These are phyloP conservation scores for Naganishia vishniacii DNA, from an alignment of 768 basidiomycete genomes.

Conservation along the genomic window DNA sequence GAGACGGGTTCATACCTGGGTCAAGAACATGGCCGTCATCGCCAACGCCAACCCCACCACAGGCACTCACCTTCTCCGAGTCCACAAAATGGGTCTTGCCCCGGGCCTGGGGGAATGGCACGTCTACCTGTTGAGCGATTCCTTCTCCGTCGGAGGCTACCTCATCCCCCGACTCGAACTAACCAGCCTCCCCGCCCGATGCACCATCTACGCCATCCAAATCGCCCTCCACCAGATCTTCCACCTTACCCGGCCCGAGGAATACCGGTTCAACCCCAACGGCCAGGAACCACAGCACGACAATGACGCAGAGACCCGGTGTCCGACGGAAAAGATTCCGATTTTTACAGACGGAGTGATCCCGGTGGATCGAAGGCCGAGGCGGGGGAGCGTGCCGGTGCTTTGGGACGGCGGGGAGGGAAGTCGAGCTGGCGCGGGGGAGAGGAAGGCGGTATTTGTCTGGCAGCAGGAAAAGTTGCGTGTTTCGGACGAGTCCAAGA, in stretches of 20 bases:
- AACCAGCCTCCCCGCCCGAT: not conserved
- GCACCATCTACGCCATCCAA: conserved; percentile 16
- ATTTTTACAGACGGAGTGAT: conserved; percentile 8
- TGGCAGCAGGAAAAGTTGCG: conserved; percentile 16
- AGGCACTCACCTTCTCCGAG: conserved; percentile 2
- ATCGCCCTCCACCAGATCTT: conserved; percentile 7
- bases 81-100: conserved; percentile 1
- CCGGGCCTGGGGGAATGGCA: conserved; percentile 16
- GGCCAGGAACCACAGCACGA: conserved; percentile 1
- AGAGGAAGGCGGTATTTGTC: not conserved
- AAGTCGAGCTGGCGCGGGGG: not conserved
- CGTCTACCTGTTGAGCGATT: conserved; percentile 11
- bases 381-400: not conserved
- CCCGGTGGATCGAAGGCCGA: conserved; percentile 5
- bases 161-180: conserved; percentile 1
- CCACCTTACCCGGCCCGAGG: conserved; percentile 11
- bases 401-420: not conserved
- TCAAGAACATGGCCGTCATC: conserved; percentile 16
- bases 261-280: conserved; percentile 18
- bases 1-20: conserved; percentile 12
- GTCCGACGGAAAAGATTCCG: conserved; percentile 9
- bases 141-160: conserved; percentile 14
- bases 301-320: conserved; percentile 1
- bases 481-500: conserved; percentile 5
- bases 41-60: conserved; percentile 11